phyloP scores from a whole-genome alignment of 495 filamentous ascomycete species.

The Penicillium paradoxum region DNA sequence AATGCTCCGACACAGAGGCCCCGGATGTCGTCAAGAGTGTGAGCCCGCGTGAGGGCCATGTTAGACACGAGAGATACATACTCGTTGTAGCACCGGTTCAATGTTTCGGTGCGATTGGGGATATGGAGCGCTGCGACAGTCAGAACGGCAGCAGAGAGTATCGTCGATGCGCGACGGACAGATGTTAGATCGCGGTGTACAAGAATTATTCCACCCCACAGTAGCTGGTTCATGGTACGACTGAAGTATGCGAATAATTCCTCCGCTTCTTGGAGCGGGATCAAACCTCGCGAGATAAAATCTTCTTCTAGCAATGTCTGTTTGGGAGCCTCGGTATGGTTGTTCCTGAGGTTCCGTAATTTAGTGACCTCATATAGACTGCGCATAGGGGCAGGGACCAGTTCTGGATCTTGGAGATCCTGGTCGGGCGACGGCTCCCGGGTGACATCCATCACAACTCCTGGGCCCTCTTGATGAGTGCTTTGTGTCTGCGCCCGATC shows the following conservation, averaged over 20 bases:
- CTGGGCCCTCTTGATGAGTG: constrained; percentile 27
- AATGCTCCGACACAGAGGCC: constrained; percentile 50
- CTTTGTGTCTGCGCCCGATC: constrained; percentile 25
- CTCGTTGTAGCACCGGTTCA: constrained; percentile 48
- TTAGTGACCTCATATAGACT: constrained; percentile 59
- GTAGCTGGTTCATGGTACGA: constrained; percentile 49
- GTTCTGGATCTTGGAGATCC: constrained; percentile 41
- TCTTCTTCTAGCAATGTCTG: constrained; percentile 47
- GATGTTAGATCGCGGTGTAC: constrained; percentile 46
- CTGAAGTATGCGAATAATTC: constrained; percentile 50
- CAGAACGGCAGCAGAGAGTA: constrained; percentile 47
- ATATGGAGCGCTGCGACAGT: constrained; percentile 52
- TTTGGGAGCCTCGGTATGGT: constrained; percentile 39
- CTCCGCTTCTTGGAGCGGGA: constrained; percentile 47
- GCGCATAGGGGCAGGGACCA: constrained; percentile 54
- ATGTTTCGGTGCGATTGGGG: constrained; percentile 44
- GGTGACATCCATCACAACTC: constrained; percentile 39
- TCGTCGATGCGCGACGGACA: constrained; percentile 44
- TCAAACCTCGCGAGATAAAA: constrained; percentile 46
- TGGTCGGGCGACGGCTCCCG: constrained; percentile 50
- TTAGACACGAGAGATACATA: constrained; percentile 49
- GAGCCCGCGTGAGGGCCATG: constrained; percentile 46
- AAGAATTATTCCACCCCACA: constrained; percentile 54
- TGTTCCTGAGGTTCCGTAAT: constrained; percentile 47
- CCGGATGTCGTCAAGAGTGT: constrained; percentile 49